These are phyloP conservation scores for Draba incana DNA, from an alignment of 345 rosid genomes.

Conservation along the genomic window DNA sequence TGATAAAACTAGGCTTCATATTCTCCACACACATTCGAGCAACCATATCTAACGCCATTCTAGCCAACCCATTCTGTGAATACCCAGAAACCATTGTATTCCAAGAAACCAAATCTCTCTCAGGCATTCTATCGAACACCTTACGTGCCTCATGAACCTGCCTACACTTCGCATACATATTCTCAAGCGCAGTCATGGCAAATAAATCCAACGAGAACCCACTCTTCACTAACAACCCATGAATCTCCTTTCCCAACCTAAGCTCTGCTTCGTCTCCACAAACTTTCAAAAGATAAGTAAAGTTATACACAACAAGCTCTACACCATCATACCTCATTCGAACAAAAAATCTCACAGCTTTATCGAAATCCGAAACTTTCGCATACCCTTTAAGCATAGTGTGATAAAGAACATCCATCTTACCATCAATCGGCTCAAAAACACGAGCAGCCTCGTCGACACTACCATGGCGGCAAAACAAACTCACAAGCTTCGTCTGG, in stretches of 20 bases:
- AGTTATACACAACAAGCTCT: conserved; percentile 67
- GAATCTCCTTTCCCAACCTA: conserved; percentile 68
- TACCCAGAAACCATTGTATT: conserved; percentile 80
- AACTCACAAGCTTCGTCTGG: conserved; percentile 83
- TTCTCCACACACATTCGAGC: conserved; percentile 63
- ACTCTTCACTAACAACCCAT: conserved; percentile 64
- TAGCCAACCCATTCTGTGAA: conserved; percentile 70
- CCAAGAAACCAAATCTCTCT: conserved; percentile 84
- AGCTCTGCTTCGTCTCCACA: conserved; percentile 63
- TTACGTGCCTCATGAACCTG: conserved; percentile 62
- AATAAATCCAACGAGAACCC: conserved; percentile 64
- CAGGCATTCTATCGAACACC: conserved; percentile 86
- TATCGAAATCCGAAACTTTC: conserved; percentile 51
- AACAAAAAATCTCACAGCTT: conserved; percentile 54
- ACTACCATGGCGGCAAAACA: conserved; percentile 71
- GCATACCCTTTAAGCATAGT: conserved; percentile 85
- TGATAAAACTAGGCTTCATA: conserved; percentile 64
- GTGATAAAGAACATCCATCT: conserved; percentile 67
- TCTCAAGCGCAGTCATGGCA: conserved; percentile 75
- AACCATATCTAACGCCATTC: conserved; percentile 61
- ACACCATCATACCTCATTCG: conserved; percentile 69
- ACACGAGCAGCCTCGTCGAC: conserved; percentile 68
- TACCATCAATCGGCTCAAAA: conserved; percentile 63
- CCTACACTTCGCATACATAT: conserved; percentile 71
- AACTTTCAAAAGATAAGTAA: conserved; percentile 70